Percentiles rank a stretch among this genome's conserved stretches.
Evolutionary conservation across 495 filamentous ascomycete genomes (phyloP).

Genomic region (Xylaria bambusicola): DNA sequence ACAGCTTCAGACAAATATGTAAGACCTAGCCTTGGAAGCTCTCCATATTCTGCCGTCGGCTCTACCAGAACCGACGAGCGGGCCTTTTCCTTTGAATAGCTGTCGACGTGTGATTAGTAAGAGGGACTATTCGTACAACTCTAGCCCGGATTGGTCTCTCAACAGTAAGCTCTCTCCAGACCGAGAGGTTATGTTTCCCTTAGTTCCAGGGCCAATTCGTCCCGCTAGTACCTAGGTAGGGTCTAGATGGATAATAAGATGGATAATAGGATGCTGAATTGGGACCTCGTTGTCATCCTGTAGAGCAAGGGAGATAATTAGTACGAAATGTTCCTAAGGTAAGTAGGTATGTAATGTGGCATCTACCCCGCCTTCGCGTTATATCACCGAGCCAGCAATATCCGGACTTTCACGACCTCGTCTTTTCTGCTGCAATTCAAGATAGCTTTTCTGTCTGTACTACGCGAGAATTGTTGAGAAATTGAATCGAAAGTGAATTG

Average conservation of each 20-base stretch:
- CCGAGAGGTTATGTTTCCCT: background rate
- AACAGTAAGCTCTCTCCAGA: slow-evolving; percentile 12
- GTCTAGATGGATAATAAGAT: background rate
- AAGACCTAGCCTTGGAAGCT: background rate
- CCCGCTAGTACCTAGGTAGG: background rate
- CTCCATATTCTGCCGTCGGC: too few species aligned
- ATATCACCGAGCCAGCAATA: slow-evolving; percentile 2
- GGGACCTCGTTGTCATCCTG: too few species aligned
- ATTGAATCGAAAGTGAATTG: background rate
- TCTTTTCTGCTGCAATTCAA: background rate
- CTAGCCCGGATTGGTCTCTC: background rate
- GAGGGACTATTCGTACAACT: background rate
- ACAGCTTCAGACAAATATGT: background rate
- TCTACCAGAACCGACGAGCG: too few species aligned
- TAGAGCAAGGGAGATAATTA: too few species aligned
- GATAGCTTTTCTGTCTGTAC: too few species aligned
- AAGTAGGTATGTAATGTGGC: too few species aligned
- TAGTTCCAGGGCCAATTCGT: background rate
- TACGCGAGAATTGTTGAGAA: background rate
- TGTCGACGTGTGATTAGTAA: slow-evolving; percentile 3
- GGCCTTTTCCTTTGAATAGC: background rate
- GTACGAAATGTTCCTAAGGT: too few species aligned
- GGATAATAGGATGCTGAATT: too few species aligned
- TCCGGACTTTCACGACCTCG: background rate
- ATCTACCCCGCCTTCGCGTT: slow-evolving; percentile 13